Base-by-base conservation (phyloP, 768 basidiomycete species). In the Baorangia bicolor region DNA sequence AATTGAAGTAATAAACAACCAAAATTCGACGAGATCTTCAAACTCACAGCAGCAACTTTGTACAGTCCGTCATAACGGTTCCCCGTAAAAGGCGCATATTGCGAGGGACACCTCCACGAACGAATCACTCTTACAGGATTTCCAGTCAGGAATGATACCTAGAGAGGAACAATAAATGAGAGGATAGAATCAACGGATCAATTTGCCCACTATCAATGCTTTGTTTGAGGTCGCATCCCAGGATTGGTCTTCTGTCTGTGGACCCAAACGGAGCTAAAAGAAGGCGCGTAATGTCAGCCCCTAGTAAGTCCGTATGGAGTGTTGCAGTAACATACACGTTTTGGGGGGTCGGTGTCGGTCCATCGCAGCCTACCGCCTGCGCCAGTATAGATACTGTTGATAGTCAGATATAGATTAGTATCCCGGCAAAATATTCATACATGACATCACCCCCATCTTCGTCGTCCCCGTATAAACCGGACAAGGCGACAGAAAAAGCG, bases 11-110 rank as follows among this genome's bases (percentile, higher is more conserved):
- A 38, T 57, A 3, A 40, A 18, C 11, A 38, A 28, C 25, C 1
- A 18, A 46, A 46, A 27, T 6, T 13, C 4, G 10, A 45, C 4
- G 12, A 28, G 20, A 31, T 16, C 4, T 13, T 45, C 13, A 33
- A 18, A 37, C 58, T 42, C 30, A 74, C 72, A 7, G 47, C 38
- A 4, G 59, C 35, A 4, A 71, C 58, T 34, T 27, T 70, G 49
- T 71, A 71, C 3, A 71, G 39, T 20, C 70, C 70, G 30, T 73
- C 70, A 25, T 73, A 71, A 3, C 70, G 72, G 33, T 61, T 64
- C 10, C 69, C 69, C 2, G 30, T 6, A 2, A 27, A 13, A 12
- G 70, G 70, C 5, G 72, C 64, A 56, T 69, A 72, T 40, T 53
- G 51, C 11, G 72, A 72, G 8, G 7, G 13, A 31, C 49, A 44